Percentiles rank a stretch among this genome's conserved stretches.
Conservation (phyloP, 2,329 filamentous ascomycete species). For the Fusarium pseudoanthophilum region DNA sequence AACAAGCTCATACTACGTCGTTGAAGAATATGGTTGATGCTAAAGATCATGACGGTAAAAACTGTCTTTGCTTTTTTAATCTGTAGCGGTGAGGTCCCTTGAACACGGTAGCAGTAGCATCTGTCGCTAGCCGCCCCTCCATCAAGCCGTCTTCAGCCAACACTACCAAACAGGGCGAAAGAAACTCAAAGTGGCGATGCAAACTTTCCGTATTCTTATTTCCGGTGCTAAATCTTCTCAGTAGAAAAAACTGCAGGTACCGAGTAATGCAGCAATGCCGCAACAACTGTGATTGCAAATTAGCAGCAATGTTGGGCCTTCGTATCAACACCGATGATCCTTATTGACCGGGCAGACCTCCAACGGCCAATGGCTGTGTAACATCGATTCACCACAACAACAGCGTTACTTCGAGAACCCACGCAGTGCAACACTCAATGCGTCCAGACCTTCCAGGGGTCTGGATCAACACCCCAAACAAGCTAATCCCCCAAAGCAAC, state of each 20-base stretch:
- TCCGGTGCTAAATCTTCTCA: neutral
- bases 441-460: neutral
- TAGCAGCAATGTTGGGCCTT: neutral
- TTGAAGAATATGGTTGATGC: neutral
- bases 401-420: conserved; percentile 15
- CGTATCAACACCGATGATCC: neutral
- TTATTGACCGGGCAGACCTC: neutral
- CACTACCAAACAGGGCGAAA: neutral
- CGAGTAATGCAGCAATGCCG: neutral
- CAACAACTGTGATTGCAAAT: neutral
- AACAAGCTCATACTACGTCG: neutral
- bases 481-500: conserved; percentile 19
- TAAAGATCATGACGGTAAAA: neutral
- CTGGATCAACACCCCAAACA: neutral
- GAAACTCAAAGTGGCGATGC: conserved; percentile 18
- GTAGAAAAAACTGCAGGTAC: neutral
- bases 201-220: conserved; percentile 9
- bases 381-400: conserved; percentile 24
- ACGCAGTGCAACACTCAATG: neutral
- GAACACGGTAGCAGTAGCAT: neutral
- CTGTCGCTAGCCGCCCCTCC: conserved; percentile 26
- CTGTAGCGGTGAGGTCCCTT: conserved; percentile 24
- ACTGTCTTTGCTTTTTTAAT: neutral
- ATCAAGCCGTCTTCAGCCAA: conserved; percentile 7
- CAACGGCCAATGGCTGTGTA: neutral